These are phyloP conservation scores for Fusarium verrucosum DNA, from an alignment of 2,329 filamentous ascomycete genomes.

Conservation along the genomic window DNA sequence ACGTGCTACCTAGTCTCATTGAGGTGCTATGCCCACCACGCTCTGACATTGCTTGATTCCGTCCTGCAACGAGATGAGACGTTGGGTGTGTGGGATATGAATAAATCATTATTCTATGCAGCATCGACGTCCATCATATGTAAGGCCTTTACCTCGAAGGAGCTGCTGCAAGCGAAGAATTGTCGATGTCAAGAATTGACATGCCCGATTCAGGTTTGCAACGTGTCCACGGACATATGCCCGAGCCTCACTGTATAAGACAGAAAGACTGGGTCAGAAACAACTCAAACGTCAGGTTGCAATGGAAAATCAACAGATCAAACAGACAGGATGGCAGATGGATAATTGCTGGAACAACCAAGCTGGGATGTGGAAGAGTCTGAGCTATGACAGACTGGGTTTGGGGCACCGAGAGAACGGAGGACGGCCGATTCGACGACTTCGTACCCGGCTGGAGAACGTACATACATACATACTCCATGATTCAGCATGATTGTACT, in stretches of 20 bases:
- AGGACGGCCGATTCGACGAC: conserved; percentile 17
- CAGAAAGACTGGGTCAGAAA: conserved; percentile 24
- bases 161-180: conserved; percentile 15
- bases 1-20: conserved; percentile 13
- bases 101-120: conserved; percentile 14
- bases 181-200: conserved; percentile 14
- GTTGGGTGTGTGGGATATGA: conserved; percentile 9
- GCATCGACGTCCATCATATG: conserved; percentile 1
- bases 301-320: conserved; percentile 33
- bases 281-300: conserved; percentile 20
- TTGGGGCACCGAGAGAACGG: conserved; percentile 40
- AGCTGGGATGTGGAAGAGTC: neutral
- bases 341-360: conserved; percentile 13
- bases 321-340: conserved; percentile 6
- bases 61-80: conserved; percentile 26
- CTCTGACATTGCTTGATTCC: conserved; percentile 12
- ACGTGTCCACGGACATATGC: neutral
- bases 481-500: conserved; percentile 2
- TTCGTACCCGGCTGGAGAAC: conserved; percentile 24
- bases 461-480: too few relatives aligned
- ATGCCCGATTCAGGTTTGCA: conserved; percentile 5
- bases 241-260: neutral
- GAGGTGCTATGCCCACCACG: conserved; percentile 5
- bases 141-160: neutral
- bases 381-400: conserved; percentile 6